Evolutionary conservation across 768 basidiomycete genomes (phyloP), one percentile per base, ranked within the genome.

Genomic region (Russula sp.): DNA sequence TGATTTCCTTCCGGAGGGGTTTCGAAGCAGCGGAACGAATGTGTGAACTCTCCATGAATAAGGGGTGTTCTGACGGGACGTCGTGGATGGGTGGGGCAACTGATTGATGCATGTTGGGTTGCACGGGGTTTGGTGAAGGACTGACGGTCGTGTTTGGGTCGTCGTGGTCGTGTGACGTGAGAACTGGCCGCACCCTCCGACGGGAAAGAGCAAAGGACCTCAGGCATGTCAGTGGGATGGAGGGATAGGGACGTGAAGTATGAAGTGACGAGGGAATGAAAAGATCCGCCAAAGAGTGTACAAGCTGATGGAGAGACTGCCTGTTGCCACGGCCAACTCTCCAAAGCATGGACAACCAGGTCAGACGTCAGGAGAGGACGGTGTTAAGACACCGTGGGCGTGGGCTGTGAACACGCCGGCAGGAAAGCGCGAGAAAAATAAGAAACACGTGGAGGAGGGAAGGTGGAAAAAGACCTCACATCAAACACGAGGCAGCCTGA

Each of bases 271-370:
- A 62, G 62, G 70, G 64, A 53, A 68, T 67, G 69, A 72, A 66
- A 49, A 66, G 54, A 59, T 72, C 64, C 68, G 74, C 75, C 48
- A 50, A 34, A 36, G 48, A 50, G 61, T 42, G 62, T 53, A 52
- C 36, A 10, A 60, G 57, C 67, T 76, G 78, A 69, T 80, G 77
- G 74, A 83, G 74, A 76, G 61, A 50, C 22, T 79, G 79, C 75
- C 81, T 83, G 77, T 76, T 79, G 75, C 79, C 76, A 76, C 80
- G 77, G 72, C 79, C 75, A 72, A 77, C 80, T 77, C 82, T 83
- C 83, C 81, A 84, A 76, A 85, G 86, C 87, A 89, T 89, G 83
- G 83, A 85, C 85, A 84, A 81, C 79, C 80, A 79, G 80, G 70
- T 69, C 62, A 74, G 67, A 70, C 69, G 72, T 69, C 61, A 70